Base-by-base conservation (phyloP, 2,329 filamentous ascomycete genomes). In the Trichoderma sp. region DNA sequence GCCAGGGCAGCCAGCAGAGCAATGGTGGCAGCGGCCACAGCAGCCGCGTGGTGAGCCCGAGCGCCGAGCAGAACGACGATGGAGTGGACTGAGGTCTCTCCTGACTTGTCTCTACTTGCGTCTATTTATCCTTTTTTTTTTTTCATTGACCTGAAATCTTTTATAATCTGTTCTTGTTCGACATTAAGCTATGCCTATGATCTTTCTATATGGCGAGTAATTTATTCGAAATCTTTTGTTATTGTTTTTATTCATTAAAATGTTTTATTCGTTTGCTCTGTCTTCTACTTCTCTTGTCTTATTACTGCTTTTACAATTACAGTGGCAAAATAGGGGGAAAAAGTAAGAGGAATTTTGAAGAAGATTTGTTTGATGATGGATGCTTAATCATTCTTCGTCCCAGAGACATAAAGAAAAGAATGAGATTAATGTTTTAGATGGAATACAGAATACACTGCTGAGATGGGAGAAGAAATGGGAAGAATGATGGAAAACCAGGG, bases 1-100 rank as follows among this genome's bases (percentile, higher is more conserved):
- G 81, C 40, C 80, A 81, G 70, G 77, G 76, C 63, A 78, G 78
- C 70, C 73, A 74, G 53, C 71, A 73, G 52, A 73, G 72, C 68
- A 24, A 47, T 66, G 29, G 52, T 21, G 24, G 56, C n/a, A 63
- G 53, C 58, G 14, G 56, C 19, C 53, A 55, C 68, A 69, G 71
- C 52, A 72, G 71, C 21, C 71, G 71, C 64, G 68, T 72, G 33
- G 68, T 66, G 63, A 73, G 66, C 69, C 73, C 27, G 72, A 75
- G 68, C 21, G 21, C 66, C 27, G 58, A 56, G 57, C 58, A 69
- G 35, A 73, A 75, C 14, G 76, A 79, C 31, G 76, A 82, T 68
- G 72, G 78, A 55, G 80, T 81, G 49, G 79, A 81, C 63, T 80
- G 73, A 74, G 65, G n/a, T 35, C 13, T 21, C 21, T 40, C 11